Evolutionary conservation across 768 basidiomycete genomes (phyloP).

Genomic region (Trametes villosa): DNA sequence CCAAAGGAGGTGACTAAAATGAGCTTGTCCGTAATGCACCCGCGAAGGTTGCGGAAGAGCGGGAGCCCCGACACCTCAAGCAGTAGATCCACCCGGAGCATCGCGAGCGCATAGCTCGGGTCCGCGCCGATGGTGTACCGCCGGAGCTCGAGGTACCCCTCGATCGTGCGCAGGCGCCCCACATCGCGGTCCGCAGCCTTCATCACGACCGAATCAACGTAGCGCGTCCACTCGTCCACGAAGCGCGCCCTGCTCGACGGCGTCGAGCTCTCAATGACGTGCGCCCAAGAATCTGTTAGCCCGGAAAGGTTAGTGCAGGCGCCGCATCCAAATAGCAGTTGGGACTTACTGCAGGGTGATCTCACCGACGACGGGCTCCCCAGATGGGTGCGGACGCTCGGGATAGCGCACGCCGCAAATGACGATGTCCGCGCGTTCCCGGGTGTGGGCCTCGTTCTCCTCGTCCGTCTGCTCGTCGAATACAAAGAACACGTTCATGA

Average conservation of each 20-base stretch:
- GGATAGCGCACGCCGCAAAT: constrained; percentile 33
- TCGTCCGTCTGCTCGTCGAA: constrained; percentile 35
- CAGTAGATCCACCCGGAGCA: constrained; percentile 57
- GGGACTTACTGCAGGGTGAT: constrained; percentile 29
- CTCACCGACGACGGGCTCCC: constrained; percentile 29
- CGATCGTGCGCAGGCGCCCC: constrained; percentile 24
- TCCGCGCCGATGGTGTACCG: constrained; percentile 30
- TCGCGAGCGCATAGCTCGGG: constrained; percentile 29
- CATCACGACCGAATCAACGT: constrained; percentile 29
- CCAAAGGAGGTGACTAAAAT: constrained; percentile 44
- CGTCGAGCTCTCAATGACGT: constrained; percentile 14
- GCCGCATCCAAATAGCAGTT: background rate
- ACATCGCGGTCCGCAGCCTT: constrained; percentile 29
- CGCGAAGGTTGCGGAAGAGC: constrained; percentile 44
- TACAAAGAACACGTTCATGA: constrained; percentile 37
- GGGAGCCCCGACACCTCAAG: constrained; percentile 60
- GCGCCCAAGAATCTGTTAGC: constrained; percentile 24
- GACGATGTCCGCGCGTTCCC: constrained; percentile 24
- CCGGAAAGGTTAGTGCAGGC: background rate
- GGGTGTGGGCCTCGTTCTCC: constrained; percentile 3
- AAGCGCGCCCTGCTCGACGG: constrained; percentile 21
- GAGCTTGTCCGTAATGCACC: constrained; percentile 60
- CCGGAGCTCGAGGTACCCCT: constrained; percentile 29
- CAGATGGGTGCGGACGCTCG: constrained; percentile 22
- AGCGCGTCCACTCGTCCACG: constrained; percentile 28